Base-by-base conservation (phyloP, 1,284 basidiomycete genomes). In the Lentinula novae-zelandiae region DNA sequence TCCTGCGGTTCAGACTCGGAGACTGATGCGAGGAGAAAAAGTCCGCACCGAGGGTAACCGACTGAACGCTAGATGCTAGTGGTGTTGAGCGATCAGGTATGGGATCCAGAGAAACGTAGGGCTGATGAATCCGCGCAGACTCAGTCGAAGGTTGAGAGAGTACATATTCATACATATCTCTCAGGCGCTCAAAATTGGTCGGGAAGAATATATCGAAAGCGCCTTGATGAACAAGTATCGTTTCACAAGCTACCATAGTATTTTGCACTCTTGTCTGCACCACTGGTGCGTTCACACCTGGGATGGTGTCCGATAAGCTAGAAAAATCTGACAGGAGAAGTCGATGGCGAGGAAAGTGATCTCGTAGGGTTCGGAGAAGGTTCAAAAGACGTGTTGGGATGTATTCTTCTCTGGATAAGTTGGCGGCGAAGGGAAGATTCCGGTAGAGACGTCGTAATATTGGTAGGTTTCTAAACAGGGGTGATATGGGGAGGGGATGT, bases 141-240 rank as follows among this genome's bases (percentile, higher is more conserved):
- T 22, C 17, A 8, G 73, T 72, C 64, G 67, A 64, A 33, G 86
- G 86, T 65, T 84, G 81, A 52, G 86, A 82, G 65, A 96, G 85
- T 64, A 90, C 82, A 66, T 87, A 81, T 70, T 93, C 89, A 74
- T 97, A 97, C 82, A 95, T 90, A 71, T 95, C 92, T 54, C 90
- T 80, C 31, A 99, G 80, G 20, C 84, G 82, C 57, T 86, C 84
- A 67, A 99, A 99, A 71, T 96, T 79, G 6, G 96, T 99, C 1
- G 97, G 97, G 79, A 99, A 99, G 80, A 99, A 95, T 65, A 99
- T 99, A 75, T 99, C 97, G 73, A 99, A 99, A 76, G 88, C 96
- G 10, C 97, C 97, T 70, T 93, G 97, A 66, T 90, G 88, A 61
- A 99, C 97, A 66, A 96, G 84, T 63, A 98, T 85, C 15, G 93